Percentiles rank a stretch among this genome's conserved stretches.
Conservation (phyloP, 163 green algal species). For the Scenedesmus sp. region DNA sequence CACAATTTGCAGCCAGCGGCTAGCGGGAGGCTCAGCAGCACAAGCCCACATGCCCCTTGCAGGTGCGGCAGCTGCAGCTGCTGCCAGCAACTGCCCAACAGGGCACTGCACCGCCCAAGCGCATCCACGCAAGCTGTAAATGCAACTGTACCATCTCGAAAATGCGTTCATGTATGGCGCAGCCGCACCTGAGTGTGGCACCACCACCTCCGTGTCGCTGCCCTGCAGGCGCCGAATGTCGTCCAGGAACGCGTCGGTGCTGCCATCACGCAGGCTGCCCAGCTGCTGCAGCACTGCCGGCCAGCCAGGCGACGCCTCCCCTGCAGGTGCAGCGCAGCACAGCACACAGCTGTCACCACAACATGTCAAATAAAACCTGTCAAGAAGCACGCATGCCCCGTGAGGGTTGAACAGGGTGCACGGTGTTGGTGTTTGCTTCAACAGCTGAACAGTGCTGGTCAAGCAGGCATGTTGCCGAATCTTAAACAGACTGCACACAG, state of each 20-base stretch:
- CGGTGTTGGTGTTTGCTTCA: too few species aligned
- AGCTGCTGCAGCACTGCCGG: not conserved
- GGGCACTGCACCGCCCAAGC: too few species aligned
- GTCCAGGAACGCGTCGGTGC: slow-evolving; percentile 30
- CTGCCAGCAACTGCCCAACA: too few species aligned
- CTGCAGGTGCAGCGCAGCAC: not conserved
- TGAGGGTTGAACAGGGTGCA: too few species aligned
- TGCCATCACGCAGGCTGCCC: not conserved
- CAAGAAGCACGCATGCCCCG: too few species aligned
- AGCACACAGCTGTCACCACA: not conserved
- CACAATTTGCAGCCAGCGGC: too few species aligned
- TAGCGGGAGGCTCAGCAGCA: too few species aligned
- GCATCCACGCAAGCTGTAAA: not conserved
- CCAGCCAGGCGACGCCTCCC: slow-evolving; percentile 47
- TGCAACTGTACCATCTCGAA: not conserved
- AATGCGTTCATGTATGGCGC: not conserved
- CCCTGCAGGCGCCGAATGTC: not conserved
- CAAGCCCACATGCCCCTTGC: too few species aligned
- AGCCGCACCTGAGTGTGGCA: not conserved
- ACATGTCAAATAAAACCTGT: not conserved
- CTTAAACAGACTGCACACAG: not conserved
- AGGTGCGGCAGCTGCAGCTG: too few species aligned
- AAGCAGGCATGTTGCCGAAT: not conserved
- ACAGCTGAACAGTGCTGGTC: too few species aligned
- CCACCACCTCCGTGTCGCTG: not conserved